Evolutionary conservation across 495 filamentous ascomycete species (phyloP).

Genomic region (Hypoxylon cercidicola): DNA sequence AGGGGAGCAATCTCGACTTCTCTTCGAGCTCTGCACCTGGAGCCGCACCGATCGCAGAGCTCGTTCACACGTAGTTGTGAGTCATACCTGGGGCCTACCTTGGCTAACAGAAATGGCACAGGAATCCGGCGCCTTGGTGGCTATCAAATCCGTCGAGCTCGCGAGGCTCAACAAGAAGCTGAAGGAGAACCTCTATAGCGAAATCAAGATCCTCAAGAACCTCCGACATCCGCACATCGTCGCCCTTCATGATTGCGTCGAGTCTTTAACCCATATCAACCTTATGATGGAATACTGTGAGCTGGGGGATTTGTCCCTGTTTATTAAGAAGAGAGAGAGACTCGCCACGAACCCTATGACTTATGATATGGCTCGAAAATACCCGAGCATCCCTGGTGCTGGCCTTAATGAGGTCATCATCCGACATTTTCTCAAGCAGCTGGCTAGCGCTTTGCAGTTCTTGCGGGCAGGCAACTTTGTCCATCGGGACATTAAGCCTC

Average conservation of each 20-base stretch:
- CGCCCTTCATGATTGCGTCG: conserved; percentile 90
- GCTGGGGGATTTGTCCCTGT: conserved; percentile 88
- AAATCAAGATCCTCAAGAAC: conserved; percentile 92
- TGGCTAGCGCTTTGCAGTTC: conserved; percentile 91
- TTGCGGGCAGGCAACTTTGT: conserved; percentile 85
- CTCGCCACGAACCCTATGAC: conserved; percentile 79
- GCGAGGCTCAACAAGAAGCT: conserved; percentile 92
- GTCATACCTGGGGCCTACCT: conserved; percentile 18
- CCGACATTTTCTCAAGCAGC: conserved; percentile 95
- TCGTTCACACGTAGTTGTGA: conserved; percentile 5
- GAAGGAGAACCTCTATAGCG: conserved; percentile 92
- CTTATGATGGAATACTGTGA: conserved; percentile 99
- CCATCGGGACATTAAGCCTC: conserved; percentile 97
- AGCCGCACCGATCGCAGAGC: conserved; percentile 5
- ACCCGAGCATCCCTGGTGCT: conserved; percentile 80
- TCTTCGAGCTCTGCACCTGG: neutral
- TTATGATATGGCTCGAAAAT: conserved; percentile 86
- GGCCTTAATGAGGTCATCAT: conserved; percentile 94
- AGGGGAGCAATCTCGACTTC: conserved; percentile 5
- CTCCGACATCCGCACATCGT: conserved; percentile 97
- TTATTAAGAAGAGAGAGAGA: conserved; percentile 91
- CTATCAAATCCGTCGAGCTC: conserved; percentile 95
- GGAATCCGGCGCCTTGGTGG: conserved; percentile 76
- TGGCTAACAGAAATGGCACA: conserved; percentile 56
- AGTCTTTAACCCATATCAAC: conserved; percentile 87